Percentiles rank a stretch among this genome's conserved stretches.
phyloP scores from a whole-genome alignment of 176 grass and related monocot genomes.

The Rhynchospora tenuis region DNA sequence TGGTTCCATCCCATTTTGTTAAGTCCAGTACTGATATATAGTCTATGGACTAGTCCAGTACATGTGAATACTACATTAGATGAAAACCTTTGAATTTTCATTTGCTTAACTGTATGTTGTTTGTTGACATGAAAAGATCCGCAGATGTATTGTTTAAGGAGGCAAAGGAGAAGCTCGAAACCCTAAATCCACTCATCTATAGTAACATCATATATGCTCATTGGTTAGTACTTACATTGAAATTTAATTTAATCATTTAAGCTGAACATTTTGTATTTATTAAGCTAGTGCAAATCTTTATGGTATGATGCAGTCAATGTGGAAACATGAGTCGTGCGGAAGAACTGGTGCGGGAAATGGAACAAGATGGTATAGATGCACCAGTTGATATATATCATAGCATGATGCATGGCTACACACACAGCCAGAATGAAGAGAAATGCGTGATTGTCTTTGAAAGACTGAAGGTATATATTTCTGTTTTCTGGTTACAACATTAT shows the following conservation, averaged over 20 bases:
- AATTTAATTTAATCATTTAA: not conserved
- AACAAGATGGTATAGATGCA: slow-evolving; percentile 89
- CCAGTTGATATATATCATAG: slow-evolving; percentile 86
- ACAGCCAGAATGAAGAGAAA: slow-evolving; percentile 71
- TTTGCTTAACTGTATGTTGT: slow-evolving; percentile 44
- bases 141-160: slow-evolving; percentile 86
- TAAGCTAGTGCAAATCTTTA: slow-evolving; percentile 4
- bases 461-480: slow-evolving; percentile 53
- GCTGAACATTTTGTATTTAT: slow-evolving; percentile 13
- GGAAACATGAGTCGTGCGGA: slow-evolving; percentile 82
- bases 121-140: slow-evolving; percentile 59
- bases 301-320: slow-evolving; percentile 58
- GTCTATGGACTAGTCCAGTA: not conserved
- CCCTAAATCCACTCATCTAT: slow-evolving; percentile 82
- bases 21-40: not conserved
- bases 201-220: slow-evolving; percentile 97
- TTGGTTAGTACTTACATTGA: slow-evolving; percentile 54
- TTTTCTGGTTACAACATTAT: not conserved
- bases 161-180: slow-evolving; percentile 52
- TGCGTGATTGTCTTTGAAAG: slow-evolving; percentile 85
- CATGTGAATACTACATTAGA: not conserved
- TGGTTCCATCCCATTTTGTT: not conserved
- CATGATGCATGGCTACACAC: slow-evolving; percentile 99
- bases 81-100: not conserved
- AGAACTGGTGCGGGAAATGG: slow-evolving; percentile 82